Evolutionary conservation across 768 basidiomycete genomes (phyloP), one percentile per base, ranked within the genome.

Genomic region (Boletus barrowsii): DNA sequence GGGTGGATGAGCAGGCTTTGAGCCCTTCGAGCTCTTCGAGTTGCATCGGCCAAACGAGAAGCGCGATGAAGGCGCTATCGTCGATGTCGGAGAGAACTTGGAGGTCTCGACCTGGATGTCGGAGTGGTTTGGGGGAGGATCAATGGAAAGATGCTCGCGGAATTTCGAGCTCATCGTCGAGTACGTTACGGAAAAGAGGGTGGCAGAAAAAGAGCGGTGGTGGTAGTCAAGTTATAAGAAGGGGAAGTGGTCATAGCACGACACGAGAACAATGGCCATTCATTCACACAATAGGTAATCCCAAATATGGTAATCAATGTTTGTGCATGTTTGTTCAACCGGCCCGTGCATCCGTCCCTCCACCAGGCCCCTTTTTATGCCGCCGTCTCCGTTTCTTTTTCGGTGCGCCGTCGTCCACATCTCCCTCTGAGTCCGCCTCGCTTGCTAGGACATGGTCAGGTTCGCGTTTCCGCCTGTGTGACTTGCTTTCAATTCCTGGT

Each of bases 51-150:
- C 60, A 56, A 69, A 63, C 54, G 69, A 65, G 42, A 64, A 64
- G 18, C 63, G 67, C 14, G 65, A 63, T n/a, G 67, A 68, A 8
- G 63, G 53, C 4, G 59, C 52, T 46, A 69, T 65, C 13, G 74
- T 72, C 10, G 76, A 75, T n/a, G 73, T 73, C 36, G 78, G 74
- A 18, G 78, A 79, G 63, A 79, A 77, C 44, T 66, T 76, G 42
- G 77, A 78, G 4, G 54, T 53, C 51, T 72, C 71, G 47, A 71
- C 36, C 4, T 64, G 65, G 14, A 53, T 10, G 49, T 61, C 43
- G n/a, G 32, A 32, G 49, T 55, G 39, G 11, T 51, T 44, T 29
- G 54, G 46, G 18, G 61, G 56, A 39, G 42, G 36, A 30, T 54
- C 35, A 15, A 72, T 39, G 20, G 67, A 69, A 17, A 71, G 60